Base-by-base conservation (phyloP, 2,329 filamentous ascomycete species). In the Calonectria henricotiae region DNA sequence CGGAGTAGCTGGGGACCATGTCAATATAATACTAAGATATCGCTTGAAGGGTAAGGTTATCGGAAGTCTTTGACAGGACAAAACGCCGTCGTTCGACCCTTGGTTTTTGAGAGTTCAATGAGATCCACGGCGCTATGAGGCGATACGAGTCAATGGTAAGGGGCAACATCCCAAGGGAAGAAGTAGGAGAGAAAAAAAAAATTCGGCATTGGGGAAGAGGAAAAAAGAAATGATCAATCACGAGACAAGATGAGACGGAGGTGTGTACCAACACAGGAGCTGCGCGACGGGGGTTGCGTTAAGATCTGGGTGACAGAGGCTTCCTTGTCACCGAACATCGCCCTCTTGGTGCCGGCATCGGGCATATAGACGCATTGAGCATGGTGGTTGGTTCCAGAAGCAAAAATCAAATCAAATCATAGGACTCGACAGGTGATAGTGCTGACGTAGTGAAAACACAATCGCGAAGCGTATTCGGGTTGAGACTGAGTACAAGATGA, bases 31-130 rank as follows among this genome's bases (percentile, higher is more conserved):
- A 58, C 74, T 71, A 72, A 71, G 70, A 67, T 73, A 70, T 64
- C 70, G 74, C 64, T 70, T 69, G 58, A 55, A 60, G 61, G 58
- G 67, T 60, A 76, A 72, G 63, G 65, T 66, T 69, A 72, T 69
- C 62, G 62, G 41, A 15, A 46, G 39, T 41, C 49, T 61, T 64
- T 37, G 61, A 64, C 62, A 41, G 8, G 41, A 49, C 43, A 44
- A 65, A 54, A 61, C 32, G 35, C 23, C 39, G 30, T 60, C 20
- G 37, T 55, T 32, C 23, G 30, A 25, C 39, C 37, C 32, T 37
- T 44, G 51, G 43, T 46, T 43, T n/a, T 20, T 4, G 46, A 46
- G 44, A 51, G 49, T 64, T 55, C 30, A 64, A 43, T 12, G 32
- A 44, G 51, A 37, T 60, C 64, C 51, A 47, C 20, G 58, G 23